Evolutionary conservation across 163 green algal genomes (phyloP), one percentile per base, ranked within the genome.

Genomic region (Chlamydomonas reinhardtii): DNA sequence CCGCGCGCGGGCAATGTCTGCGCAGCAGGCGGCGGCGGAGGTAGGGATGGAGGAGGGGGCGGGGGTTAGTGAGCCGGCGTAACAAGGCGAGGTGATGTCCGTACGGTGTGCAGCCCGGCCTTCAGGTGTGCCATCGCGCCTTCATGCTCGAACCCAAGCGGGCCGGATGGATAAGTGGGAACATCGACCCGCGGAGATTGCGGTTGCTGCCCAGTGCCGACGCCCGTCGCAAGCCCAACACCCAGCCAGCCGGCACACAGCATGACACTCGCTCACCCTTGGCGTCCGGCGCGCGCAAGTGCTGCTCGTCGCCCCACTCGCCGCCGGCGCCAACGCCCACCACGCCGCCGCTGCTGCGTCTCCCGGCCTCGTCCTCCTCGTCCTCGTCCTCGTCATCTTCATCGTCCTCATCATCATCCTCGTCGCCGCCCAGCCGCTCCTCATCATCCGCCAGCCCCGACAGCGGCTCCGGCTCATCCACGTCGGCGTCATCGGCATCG

Each of bases 401-500:
- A 15, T 48, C 69, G 34, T 72, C 35, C 24, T 79, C n/a, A 17
- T 79, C 27, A 25, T 76, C 54, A 6, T 52, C 39, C n/a, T 37
- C 43, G 20, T 14, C 17, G 12, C 25, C 66, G 31, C 17, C 31
- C 66, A 73, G 15, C 31, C 17, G 29, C 66, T 17, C 66, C 15
- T 43, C 22, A 22, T 56, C 34, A 5, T 31, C 34, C 69, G 22
- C 16, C 69, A 32, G 69, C 69, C 34, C 24, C 62, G 24, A 29
- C 62, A 29, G 25, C 62, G 25, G 24, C 25, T 32, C 27, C 48
- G 79, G 79, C 32, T 86, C 80, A 37, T 86, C 80, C 56, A 86
- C 80, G 25, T 86, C 80, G 1, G 73, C 82, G 9, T 83, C 82
- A 16, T 88, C 72, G 3, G 66, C 82, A 39, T 82, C 72, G 48